A percentile compares a stretch with the other conserved stretches of the same genome.
phyloP scores from a whole-genome alignment of 2,329 filamentous ascomycete genomes.

The Dendrostoma leiphaemia region DNA sequence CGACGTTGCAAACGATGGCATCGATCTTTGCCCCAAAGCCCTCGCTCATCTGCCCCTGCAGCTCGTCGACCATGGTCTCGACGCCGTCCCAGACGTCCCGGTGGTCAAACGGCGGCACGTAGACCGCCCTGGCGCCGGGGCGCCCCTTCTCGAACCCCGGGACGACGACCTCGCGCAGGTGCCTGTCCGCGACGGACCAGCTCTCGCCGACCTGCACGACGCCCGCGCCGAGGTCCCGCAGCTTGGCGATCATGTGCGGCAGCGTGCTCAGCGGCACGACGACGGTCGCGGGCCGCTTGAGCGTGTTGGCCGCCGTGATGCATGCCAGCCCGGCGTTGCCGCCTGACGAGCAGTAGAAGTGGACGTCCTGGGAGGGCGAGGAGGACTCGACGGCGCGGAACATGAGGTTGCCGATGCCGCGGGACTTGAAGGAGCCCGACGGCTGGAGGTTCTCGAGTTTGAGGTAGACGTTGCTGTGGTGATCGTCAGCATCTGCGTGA shows the following conservation, averaged over 20 bases:
- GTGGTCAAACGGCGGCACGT: slow-evolving; percentile 67
- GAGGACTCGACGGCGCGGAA: slow-evolving; percentile 40
- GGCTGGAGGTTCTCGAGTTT: slow-evolving; percentile 83
- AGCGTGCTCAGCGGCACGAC: slow-evolving; percentile 68
- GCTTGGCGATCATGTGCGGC: slow-evolving; percentile 64
- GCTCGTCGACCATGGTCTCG: slow-evolving; percentile 51
- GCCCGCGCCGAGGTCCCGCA: slow-evolving; percentile 61
- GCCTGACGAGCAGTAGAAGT: slow-evolving; percentile 73
- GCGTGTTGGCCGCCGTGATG: slow-evolving; percentile 64
- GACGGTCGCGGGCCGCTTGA: slow-evolving; percentile 65
- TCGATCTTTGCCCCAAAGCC: slow-evolving; percentile 41
- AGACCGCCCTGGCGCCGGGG: slow-evolving; percentile 45
- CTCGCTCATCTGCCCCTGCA: slow-evolving; percentile 32
- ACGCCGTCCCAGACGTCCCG: slow-evolving; percentile 66
- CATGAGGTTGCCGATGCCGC: slow-evolving; percentile 71
- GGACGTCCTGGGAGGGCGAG: slow-evolving; percentile 38
- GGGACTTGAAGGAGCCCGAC: slow-evolving; percentile 80
- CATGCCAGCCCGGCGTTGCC: slow-evolving; percentile 81
- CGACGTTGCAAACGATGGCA: slow-evolving; percentile 66
- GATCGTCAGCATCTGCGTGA: background rate
- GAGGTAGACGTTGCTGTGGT: slow-evolving; percentile 68
- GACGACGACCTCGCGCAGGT: slow-evolving; percentile 46
- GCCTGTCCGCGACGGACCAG: slow-evolving; percentile 67
- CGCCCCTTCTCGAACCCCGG: slow-evolving; percentile 41
- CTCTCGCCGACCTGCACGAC: slow-evolving; percentile 65